A percentile compares a stretch with the other conserved stretches of the same genome.
phyloP scores from a whole-genome alignment of 352 stramenopile genomes.

The Thalassiosira livingstoniorum region DNA sequence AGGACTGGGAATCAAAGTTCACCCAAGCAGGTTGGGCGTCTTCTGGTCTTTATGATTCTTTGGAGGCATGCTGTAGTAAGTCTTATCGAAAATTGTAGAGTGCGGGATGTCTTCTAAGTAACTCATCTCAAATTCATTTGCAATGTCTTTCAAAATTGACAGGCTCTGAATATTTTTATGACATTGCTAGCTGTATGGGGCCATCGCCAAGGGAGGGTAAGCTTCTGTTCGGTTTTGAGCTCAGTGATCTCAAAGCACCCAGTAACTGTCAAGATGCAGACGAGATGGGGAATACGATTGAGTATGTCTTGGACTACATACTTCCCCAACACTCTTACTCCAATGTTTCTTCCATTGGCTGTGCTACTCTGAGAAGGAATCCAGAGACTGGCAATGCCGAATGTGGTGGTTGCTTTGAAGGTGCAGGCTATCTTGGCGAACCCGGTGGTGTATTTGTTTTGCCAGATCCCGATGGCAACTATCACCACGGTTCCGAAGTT shows the following conservation, averaged over 20 bases:
- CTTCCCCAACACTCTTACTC: conserved; percentile 5
- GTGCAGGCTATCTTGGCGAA: conserved; percentile 2
- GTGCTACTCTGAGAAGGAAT: conserved; percentile 29
- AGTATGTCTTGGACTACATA: conserved; percentile 20
- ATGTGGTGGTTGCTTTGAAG: conserved; percentile 35
- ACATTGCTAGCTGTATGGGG: conserved; percentile 21
- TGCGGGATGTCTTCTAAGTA: neutral
- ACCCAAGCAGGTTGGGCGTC: conserved; percentile 7
- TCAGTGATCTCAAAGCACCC: conserved; percentile 7
- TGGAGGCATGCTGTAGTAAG: conserved; percentile 12
- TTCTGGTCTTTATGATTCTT: conserved; percentile 13
- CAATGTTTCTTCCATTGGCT: conserved; percentile 34
- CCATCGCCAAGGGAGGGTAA: conserved; percentile 9
- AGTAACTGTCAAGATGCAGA: conserved; percentile 52
- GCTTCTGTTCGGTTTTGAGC: conserved; percentile 37
- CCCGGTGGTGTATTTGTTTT: conserved; percentile 6
- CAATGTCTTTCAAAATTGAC: neutral
- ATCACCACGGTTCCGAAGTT: neutral
- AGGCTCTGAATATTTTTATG: conserved; percentile 30
- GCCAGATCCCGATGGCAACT: neutral
- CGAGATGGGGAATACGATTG: conserved; percentile 34
- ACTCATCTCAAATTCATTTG: neutral
- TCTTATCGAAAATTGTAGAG: neutral
- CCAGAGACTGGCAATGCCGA: conserved; percentile 23
- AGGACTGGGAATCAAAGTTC: conserved; percentile 42